Base-by-base conservation (phyloP, 1,139 yeast genomes). In the Sugiyamaella japonica region DNA sequence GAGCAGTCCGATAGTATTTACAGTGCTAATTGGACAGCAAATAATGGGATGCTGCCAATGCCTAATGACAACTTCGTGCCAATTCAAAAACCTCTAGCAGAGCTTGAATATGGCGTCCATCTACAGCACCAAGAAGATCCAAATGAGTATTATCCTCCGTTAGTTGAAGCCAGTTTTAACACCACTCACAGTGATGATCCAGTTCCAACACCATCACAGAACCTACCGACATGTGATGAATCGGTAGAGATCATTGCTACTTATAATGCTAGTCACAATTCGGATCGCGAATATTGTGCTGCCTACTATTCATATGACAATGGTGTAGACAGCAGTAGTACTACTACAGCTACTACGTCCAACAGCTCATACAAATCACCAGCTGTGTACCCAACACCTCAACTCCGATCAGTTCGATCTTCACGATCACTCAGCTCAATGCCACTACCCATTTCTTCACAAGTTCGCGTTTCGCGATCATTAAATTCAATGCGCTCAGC, bases 401-500 rank as follows among this genome's bases (percentile, higher is more conserved):
- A 16, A 3, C 13, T 13, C 13, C 38, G 38, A n/a, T 34, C 38
- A n/a, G 38, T 34, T 13, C 15, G 38, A n/a, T 7, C 16, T 12
- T 34, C 38, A 7, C 15, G 16, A 34, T 34, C 38, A 12, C 41
- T 38, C 12, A 16, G 23, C n/a, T 44, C 49, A 20, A 32, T 36
- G 36, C 31, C 42, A n/a, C 13, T 13, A 44, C 34, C 39, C 16
- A 16, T 29, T 8, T 45, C 39, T 10, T 25, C 41, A 15, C 40
- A 25, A 8, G 42, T 45, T 23, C 49, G 49, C 17, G 25, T 28
- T 34, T 34, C 49, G 4, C 40, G 32, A n/a, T 45, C 49, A 23
- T 34, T 45, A 9, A 45, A 45, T 28, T 45, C 49, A 12, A 45
- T 45, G 10, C 41, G 49, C n/a, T 20, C 49, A 16, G 16, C 36